Percentiles rank a stretch among this genome's conserved stretches.
These are phyloP conservation scores for Plenodomus biglobosus DNA, from an alignment of 2,329 filamentous ascomycete species.

Conservation along the genomic window DNA sequence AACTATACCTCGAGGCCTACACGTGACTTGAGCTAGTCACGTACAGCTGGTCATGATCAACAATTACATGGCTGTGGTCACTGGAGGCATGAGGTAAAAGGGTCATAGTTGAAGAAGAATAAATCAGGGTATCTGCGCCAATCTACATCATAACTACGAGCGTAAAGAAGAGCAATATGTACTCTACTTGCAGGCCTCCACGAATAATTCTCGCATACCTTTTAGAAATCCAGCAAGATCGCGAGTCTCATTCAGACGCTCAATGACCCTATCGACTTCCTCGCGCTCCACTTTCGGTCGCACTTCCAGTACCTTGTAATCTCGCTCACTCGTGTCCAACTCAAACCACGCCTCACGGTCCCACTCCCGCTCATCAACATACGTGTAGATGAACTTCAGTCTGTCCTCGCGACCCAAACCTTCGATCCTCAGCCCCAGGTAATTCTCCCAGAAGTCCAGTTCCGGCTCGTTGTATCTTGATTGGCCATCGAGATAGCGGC, in stretches of 20 bases:
- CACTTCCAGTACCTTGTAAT: constrained; percentile 82
- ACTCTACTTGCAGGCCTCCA: constrained; percentile 54
- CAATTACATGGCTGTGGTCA: too few species aligned
- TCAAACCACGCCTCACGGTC: constrained; percentile 93
- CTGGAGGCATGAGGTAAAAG: background rate
- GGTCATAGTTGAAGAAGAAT: background rate
- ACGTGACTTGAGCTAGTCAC: too few species aligned
- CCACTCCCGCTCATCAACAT: constrained; percentile 84
- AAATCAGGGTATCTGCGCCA: constrained; percentile 4
- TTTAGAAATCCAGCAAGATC: constrained; percentile 74
- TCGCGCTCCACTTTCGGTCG: constrained; percentile 80
- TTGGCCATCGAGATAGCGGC: constrained; percentile 77
- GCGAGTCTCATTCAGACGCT: constrained; percentile 77
- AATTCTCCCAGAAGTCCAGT: constrained; percentile 93
- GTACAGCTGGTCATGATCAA: too few species aligned
- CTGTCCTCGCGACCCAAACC: constrained; percentile 81
- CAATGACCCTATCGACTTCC: constrained; percentile 73
- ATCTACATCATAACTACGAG: constrained; percentile 1
- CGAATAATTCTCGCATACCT: constrained; percentile 78
- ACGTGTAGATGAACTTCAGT: constrained; percentile 85
- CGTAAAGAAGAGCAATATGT: background rate
- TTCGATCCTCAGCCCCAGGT: constrained; percentile 85
- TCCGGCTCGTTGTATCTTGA: constrained; percentile 88
- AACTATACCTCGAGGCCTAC: too few species aligned
- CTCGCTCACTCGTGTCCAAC: constrained; percentile 74